A percentile compares a stretch with the other conserved stretches of the same genome.
Evolutionary conservation across 2,329 filamentous ascomycete genomes (phyloP).

Genomic region (Endoconidiophora polonica): DNA sequence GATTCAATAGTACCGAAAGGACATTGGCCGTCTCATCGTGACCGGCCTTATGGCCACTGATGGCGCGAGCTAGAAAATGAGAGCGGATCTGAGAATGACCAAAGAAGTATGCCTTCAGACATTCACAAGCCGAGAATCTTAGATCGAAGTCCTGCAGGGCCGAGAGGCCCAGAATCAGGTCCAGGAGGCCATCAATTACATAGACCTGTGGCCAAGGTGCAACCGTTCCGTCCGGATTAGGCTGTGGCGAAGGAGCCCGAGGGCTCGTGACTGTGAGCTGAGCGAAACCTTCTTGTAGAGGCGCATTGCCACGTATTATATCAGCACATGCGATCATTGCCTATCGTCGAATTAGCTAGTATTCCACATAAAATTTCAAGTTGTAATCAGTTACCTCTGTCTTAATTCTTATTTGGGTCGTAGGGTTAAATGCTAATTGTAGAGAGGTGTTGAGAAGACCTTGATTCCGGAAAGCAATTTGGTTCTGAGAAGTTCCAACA

Average conservation of each 20-base stretch:
- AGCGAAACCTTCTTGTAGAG: constrained; percentile 76
- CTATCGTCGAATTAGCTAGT: constrained; percentile 22
- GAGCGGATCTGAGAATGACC: constrained; percentile 64
- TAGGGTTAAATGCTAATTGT: constrained; percentile 62
- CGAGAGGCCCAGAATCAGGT: constrained; percentile 57
- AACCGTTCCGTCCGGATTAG: constrained; percentile 20
- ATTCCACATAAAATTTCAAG: background rate
- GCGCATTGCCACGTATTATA: constrained; percentile 64
- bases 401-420: constrained; percentile 59
- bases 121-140: constrained; percentile 71
- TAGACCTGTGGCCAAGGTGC: constrained; percentile 44
- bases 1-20: constrained; percentile 61
- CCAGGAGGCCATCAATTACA: constrained; percentile 83
- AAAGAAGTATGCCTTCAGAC: constrained; percentile 82
- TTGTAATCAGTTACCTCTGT: constrained; percentile 45
- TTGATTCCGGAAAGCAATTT: constrained; percentile 69
- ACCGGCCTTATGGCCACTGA: constrained; percentile 66
- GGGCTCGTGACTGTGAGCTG: constrained; percentile 53
- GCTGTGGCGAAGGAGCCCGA: constrained; percentile 16
- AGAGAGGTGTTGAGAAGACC: constrained; percentile 65
- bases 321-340: constrained; percentile 76
- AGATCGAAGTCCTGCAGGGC: constrained; percentile 56
- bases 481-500: constrained; percentile 64
- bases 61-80: constrained; percentile 77
- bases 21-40: constrained; percentile 77